Evolutionary conservation across 176 grass and related monocot species (phyloP).

Genomic region (Eragrostis curvula): DNA sequence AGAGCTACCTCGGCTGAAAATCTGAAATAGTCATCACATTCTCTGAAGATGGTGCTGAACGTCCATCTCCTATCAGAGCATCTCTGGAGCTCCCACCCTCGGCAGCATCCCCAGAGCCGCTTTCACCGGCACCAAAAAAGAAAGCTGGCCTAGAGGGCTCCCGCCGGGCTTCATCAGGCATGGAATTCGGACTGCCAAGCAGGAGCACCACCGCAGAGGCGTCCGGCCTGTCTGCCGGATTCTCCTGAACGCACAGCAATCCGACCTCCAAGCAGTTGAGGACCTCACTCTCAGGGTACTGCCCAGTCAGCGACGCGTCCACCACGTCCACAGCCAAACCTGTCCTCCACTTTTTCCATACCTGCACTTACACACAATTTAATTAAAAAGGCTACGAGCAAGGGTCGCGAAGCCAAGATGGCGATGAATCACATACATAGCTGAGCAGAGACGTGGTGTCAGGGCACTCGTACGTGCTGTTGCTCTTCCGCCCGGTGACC

Average conservation of each 20-base stretch:
- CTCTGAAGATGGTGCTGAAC: neutral
- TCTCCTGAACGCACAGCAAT: conserved; percentile 43
- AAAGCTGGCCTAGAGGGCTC: conserved; percentile 33
- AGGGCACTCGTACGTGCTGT: neutral
- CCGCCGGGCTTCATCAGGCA: neutral
- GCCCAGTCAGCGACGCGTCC: conserved; percentile 27
- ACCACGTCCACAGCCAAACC: neutral
- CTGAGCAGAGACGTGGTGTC: neutral
- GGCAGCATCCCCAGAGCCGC: too few species aligned
- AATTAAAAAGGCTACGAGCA: too few species aligned
- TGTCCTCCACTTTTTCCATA: conserved; percentile 40
- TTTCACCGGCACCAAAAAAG: neutral
- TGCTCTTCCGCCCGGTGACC: conserved; percentile 15
- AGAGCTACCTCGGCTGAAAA: neutral
- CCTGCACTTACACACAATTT: conserved; percentile 5
- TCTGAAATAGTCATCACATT: neutral
- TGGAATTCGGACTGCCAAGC: neutral
- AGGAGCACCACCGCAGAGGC: conserved; percentile 33
- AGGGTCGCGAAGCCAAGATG: too few species aligned
- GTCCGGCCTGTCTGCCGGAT: conserved; percentile 15
- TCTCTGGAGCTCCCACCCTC: neutral
- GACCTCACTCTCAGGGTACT: neutral
- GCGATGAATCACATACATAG: neutral
- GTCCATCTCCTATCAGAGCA: neutral
- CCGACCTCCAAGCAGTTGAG: conserved; percentile 46